Conservation (phyloP, 352 stramenopile species). For the Globisporangium apiculatum region DNA sequence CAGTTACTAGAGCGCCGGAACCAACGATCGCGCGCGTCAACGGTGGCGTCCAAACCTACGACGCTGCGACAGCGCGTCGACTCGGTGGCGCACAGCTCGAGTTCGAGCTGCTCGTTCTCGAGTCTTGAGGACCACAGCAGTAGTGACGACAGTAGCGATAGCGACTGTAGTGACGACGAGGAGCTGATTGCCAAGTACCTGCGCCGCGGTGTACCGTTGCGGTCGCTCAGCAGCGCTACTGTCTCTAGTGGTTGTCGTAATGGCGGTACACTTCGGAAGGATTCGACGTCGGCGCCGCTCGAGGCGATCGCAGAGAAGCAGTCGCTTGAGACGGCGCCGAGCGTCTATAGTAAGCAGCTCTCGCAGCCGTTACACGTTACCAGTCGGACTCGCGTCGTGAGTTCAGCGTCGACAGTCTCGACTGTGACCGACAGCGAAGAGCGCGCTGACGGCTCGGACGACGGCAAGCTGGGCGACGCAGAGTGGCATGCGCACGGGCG, state of each 20-base stretch:
- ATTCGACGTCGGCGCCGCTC: constrained; percentile 1
- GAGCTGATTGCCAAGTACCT: constrained; percentile 15
- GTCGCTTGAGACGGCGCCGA: constrained; percentile 1
- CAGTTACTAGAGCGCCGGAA: neutral
- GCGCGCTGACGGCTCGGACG: constrained; percentile 9
- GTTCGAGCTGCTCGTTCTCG: constrained; percentile 11
- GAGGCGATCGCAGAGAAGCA: constrained; percentile 12
- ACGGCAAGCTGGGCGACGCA: neutral
- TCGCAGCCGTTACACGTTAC: constrained; percentile 8
- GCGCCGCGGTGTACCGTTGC: constrained; percentile 7
- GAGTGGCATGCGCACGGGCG: constrained; percentile 1
- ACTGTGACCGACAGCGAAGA: constrained; percentile 26
- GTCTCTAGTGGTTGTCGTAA: too few species aligned
- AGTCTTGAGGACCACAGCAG: constrained; percentile 10
- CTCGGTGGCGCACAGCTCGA: constrained; percentile 1
- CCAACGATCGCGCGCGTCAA: constrained; percentile 6
- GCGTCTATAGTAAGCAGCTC: too few species aligned
- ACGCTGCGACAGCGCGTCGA: constrained; percentile 2
- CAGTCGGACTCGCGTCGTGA: constrained; percentile 17
- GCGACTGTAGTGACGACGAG: constrained; percentile 6
- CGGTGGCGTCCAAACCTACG: constrained; percentile 1
- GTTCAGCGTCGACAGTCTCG: constrained; percentile 18
- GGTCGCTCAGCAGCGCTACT: constrained; percentile 1
- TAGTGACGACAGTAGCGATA: neutral
- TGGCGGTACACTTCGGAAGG: neutral